Conservation (phyloP, 169 alveolate genomes). For the Plasmodium relictum region DNA sequence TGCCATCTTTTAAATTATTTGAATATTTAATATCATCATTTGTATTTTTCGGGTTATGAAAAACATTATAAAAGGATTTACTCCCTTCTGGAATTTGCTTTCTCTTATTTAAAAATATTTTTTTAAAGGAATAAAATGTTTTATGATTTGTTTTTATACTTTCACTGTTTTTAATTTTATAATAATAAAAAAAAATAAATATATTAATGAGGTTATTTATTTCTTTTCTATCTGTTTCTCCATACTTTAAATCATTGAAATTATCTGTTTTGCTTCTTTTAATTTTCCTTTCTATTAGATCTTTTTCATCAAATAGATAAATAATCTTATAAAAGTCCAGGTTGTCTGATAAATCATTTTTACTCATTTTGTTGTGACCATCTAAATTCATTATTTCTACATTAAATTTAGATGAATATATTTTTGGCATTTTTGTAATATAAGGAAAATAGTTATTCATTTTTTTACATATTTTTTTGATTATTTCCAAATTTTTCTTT, state of each 20-base stretch:
- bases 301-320: conserved; percentile 58
- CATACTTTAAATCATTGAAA: conserved; percentile 42
- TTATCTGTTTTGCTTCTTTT: conserved; percentile 64
- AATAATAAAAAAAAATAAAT: conserved; percentile 42
- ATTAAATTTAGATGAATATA: conserved; percentile 38
- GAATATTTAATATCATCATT: background rate
- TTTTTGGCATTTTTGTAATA: conserved; percentile 17
- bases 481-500: conserved; percentile 59
- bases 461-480: conserved; percentile 58
- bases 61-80: background rate
- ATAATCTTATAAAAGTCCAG: conserved; percentile 26
- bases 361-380: conserved; percentile 72
- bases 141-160: background rate
- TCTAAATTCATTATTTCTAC: conserved; percentile 64
- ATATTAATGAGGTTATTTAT: conserved; percentile 68
- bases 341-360: conserved; percentile 7
- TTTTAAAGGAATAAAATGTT: background rate
- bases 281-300: conserved; percentile 53
- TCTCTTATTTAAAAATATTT: conserved; percentile 15
- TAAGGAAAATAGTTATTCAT: conserved; percentile 19
- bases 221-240: conserved; percentile 35
- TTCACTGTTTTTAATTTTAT: conserved; percentile 6
- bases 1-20: background rate
- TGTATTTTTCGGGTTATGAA: background rate
- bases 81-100: background rate